phyloP scores from a whole-genome alignment of 2,329 filamentous ascomycete genomes.

The Tolypocladium pustulatum region DNA sequence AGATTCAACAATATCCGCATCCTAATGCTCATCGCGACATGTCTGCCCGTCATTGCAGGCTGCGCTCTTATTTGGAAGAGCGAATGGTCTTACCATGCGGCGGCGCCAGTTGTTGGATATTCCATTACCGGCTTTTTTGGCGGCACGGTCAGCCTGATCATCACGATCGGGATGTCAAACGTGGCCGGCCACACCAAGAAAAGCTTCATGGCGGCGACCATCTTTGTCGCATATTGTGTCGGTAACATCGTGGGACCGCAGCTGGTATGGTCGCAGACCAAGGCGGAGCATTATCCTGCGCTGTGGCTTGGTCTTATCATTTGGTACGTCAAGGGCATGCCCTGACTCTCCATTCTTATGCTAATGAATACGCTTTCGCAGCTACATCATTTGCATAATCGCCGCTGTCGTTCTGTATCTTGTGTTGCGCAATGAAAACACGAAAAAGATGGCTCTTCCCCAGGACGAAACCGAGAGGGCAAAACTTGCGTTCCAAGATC shows the following conservation, averaged over 20 bases:
- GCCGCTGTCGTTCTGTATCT: constrained; percentile 45
- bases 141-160: constrained; percentile 51
- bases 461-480: constrained; percentile 51
- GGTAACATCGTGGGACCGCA: constrained; percentile 69
- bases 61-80: constrained; percentile 67
- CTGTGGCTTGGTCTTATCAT: constrained; percentile 61
- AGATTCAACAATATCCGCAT: constrained; percentile 53
- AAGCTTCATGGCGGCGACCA: constrained; percentile 62
- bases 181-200: constrained; percentile 71
- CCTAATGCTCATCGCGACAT: constrained; percentile 53
- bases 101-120: constrained; percentile 59
- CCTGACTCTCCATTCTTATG: not conserved
- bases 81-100: constrained; percentile 52
- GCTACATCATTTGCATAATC: constrained; percentile 58
- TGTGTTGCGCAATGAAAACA: constrained; percentile 50
- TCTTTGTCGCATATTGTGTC: constrained; percentile 67
- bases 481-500: constrained; percentile 54
- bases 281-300: constrained; percentile 56
- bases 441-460: constrained; percentile 31
- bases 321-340: constrained; percentile 22
- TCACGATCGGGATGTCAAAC: constrained; percentile 49
- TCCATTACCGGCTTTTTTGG: constrained; percentile 65
- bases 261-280: constrained; percentile 56
- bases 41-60: constrained; percentile 64
- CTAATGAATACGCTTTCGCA: constrained; percentile 12